Percentiles rank a stretch among this genome's conserved stretches.
Conservation (phyloP, 2,329 filamentous ascomycete genomes). For the Fusarium poae region DNA sequence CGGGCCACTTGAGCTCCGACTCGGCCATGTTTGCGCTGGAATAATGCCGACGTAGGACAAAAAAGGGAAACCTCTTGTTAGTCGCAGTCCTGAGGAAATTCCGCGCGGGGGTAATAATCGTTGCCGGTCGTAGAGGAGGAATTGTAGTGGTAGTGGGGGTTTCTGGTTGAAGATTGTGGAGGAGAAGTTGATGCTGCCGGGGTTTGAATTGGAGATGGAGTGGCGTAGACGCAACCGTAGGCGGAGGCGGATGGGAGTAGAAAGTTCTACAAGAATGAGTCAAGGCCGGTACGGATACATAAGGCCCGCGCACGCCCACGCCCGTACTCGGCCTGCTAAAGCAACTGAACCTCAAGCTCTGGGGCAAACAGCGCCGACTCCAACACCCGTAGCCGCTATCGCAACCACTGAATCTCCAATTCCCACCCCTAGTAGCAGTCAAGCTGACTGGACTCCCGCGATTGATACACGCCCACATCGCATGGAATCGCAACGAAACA, state of each 20-base stretch:
- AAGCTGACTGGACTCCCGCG: constrained; percentile 20
- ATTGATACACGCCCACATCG: constrained; percentile 46
- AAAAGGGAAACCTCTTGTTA: constrained; percentile 39
- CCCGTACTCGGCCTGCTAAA: constrained; percentile 28
- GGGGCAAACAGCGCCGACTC: constrained; percentile 40
- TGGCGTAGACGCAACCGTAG: constrained; percentile 39
- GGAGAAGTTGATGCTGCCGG: constrained; percentile 39
- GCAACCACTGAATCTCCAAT: constrained; percentile 38
- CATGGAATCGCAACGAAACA: constrained; percentile 12
- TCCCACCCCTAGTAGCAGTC: constrained; percentile 45
- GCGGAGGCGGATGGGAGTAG: constrained; percentile 46
- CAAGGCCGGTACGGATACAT: constrained; percentile 55
- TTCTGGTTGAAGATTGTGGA: constrained; percentile 33
- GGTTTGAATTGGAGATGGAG: constrained; percentile 35
- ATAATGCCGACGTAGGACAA: constrained; percentile 45
- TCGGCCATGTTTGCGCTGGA: constrained; percentile 70
- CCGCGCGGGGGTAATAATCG: constrained; percentile 25
- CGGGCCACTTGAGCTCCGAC: constrained; percentile 74
- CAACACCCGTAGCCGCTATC: constrained; percentile 39
- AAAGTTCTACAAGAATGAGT: constrained; percentile 63
- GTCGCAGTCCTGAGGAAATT: constrained; percentile 41
- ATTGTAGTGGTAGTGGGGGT: constrained; percentile 41
- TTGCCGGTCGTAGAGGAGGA: constrained; percentile 30
- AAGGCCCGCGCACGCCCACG: constrained; percentile 49
- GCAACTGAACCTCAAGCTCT: constrained; percentile 22